phyloP scores from a whole-genome alignment of 2,329 filamentous ascomycete species.

The Paecilomyces formosus region DNA sequence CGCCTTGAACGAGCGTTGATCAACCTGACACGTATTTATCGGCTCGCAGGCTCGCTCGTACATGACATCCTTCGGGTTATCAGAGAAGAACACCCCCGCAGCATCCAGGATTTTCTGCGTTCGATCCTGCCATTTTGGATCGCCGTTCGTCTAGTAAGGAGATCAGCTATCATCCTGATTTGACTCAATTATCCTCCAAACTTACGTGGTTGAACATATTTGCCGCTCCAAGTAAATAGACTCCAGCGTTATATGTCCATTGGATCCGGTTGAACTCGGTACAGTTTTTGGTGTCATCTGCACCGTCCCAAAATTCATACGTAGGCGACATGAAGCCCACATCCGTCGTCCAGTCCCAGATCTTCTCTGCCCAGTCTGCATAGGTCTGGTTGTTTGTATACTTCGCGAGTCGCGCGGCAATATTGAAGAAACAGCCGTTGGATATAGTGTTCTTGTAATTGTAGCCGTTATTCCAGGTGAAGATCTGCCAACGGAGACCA shows the following conservation, averaged over 20 bases:
- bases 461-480: slow-evolving; percentile 66
- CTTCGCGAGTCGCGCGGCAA: slow-evolving; percentile 66
- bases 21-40: slow-evolving; percentile 50
- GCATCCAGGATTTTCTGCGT: slow-evolving; percentile 6
- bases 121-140: slow-evolving; percentile 9
- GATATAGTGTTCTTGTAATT: slow-evolving; percentile 77
- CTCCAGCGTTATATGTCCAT: slow-evolving; percentile 60
- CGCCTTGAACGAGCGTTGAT: slow-evolving; percentile 60
- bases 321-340: slow-evolving; percentile 9
- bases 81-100: slow-evolving; percentile 6
- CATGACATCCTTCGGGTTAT: slow-evolving; percentile 33
- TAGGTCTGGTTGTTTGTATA: slow-evolving; percentile 59
- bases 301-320: slow-evolving; percentile 9
- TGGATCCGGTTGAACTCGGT: slow-evolving; percentile 53
- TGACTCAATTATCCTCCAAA: neutral
- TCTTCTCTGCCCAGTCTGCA: slow-evolving; percentile 52
- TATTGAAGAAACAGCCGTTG: slow-evolving; percentile 76
- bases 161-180: neutral
- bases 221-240: slow-evolving; percentile 53
- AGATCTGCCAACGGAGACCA: slow-evolving; percentile 78
- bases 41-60: slow-evolving; percentile 55
- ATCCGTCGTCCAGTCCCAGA: slow-evolving; percentile 54
- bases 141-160: slow-evolving; percentile 17
- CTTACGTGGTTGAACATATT: slow-evolving; percentile 60
- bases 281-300: slow-evolving; percentile 52